These are phyloP conservation scores for Babjeviella inositovora DNA, from an alignment of 805 yeast species.

Conservation along the genomic window DNA sequence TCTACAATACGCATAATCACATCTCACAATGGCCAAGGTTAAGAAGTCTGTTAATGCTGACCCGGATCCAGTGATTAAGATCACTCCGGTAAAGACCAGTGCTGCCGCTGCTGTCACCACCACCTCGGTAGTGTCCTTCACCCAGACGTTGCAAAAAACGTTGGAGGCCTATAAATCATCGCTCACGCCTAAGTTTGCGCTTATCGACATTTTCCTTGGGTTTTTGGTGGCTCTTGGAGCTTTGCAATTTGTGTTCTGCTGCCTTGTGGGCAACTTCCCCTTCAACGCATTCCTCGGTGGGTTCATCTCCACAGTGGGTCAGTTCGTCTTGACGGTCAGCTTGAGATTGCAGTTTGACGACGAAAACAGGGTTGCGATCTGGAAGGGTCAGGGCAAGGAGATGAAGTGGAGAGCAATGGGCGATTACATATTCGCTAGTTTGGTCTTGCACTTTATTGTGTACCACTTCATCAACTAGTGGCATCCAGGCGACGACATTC, in stretches of 20 bases:
- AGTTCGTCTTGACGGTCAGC: conserved; percentile 77
- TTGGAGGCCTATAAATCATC: conserved; percentile 13
- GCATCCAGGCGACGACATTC: no score
- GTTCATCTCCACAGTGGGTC: conserved; percentile 84
- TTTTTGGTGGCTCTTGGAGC: conserved; percentile 64
- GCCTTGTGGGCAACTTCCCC: conserved; percentile 79
- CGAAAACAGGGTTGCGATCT: conserved; percentile 5
- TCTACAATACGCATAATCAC: no score
- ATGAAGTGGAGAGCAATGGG: conserved; percentile 48
- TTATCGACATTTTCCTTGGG: conserved; percentile 64
- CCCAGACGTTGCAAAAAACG: no score
- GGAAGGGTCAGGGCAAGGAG: conserved; percentile 5
- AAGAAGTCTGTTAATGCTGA: no score
- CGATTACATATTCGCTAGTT: conserved; percentile 76
- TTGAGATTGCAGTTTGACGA: conserved; percentile 55
- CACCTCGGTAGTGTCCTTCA: no score
- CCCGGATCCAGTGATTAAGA: no score
- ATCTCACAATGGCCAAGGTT: no score
- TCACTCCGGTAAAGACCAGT: no score
- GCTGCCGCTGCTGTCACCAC: no score
- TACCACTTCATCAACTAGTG: conserved; percentile 79
- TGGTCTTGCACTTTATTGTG: conserved; percentile 77
- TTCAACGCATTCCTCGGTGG: conserved; percentile 96
- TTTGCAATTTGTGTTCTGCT: conserved; percentile 64
- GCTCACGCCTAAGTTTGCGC: conserved; percentile 30